These are phyloP conservation scores for Candida insectorum DNA, from an alignment of 805 yeast genomes.

Conservation along the genomic window DNA sequence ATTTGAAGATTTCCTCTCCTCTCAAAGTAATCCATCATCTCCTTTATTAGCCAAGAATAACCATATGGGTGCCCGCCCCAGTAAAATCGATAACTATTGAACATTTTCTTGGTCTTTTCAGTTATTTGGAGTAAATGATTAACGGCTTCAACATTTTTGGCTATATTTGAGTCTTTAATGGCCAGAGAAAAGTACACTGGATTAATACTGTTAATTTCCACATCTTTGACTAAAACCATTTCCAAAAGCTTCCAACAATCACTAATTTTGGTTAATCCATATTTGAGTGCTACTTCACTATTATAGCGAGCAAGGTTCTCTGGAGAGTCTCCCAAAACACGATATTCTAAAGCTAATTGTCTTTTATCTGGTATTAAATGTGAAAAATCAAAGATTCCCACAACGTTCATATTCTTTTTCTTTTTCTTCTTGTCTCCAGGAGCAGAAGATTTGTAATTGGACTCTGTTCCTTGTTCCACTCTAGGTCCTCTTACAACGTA, in stretches of 20 bases:
- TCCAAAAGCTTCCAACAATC: constrained; percentile 72
- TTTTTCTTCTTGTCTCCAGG: constrained; percentile 26
- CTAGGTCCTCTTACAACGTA: constrained; percentile 15
- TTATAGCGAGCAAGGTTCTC: constrained; percentile 66
- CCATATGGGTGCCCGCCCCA: constrained; percentile 89
- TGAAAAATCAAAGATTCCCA: constrained; percentile 61
- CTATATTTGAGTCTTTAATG: constrained; percentile 5
- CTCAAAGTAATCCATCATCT: constrained; percentile 64
- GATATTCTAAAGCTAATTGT: constrained; percentile 65
- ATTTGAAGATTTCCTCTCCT: constrained; percentile 69
- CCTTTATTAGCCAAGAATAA: constrained; percentile 57
- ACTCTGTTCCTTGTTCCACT: constrained; percentile 34
- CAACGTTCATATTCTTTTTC: constrained; percentile 46
- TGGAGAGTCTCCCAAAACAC: constrained; percentile 61
- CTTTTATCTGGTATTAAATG: constrained; percentile 72
- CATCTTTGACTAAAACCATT: constrained; percentile 43
- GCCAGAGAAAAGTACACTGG: constrained; percentile 9
- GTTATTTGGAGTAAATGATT: constrained; percentile 8
- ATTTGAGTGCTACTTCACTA: constrained; percentile 61
- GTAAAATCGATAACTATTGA: constrained; percentile 33
- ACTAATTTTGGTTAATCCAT: constrained; percentile 60
- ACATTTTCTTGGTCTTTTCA: constrained; percentile 9
- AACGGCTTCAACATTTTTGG: constrained; percentile 11
- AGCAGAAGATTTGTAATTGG: constrained; percentile 33
- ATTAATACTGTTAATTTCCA: constrained; percentile 17